These are phyloP conservation scores for Paramecium pentaurelia DNA, from an alignment of 73 alveolate species.

Conservation along the genomic window DNA sequence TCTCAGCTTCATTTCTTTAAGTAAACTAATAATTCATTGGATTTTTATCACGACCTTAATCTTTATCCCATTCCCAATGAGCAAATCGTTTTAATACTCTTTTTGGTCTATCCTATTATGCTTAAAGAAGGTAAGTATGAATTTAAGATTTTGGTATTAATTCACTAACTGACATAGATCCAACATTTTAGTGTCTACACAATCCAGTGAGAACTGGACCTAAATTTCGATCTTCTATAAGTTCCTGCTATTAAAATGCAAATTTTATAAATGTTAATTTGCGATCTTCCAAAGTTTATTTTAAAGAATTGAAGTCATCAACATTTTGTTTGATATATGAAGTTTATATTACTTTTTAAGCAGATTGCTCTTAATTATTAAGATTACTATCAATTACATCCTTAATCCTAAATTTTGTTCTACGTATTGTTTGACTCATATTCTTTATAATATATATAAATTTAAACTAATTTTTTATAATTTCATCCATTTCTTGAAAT, in stretches of 20 bases:
- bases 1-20: not conserved
- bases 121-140: not conserved
- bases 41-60: not conserved
- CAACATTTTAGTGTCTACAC: not conserved
- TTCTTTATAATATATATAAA: not conserved
- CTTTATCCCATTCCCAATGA: conserved; percentile 49
- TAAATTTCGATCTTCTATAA: conserved; percentile 39
- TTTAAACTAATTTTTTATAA: not conserved
- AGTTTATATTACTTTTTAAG: not conserved
- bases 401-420: conserved; percentile 3
- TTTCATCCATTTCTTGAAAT: not conserved
- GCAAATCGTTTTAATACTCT: conserved; percentile 37
- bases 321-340: not conserved
- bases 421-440: not conserved
- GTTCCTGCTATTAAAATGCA: not conserved
- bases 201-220: conserved; percentile 36
- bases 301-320: not conserved
- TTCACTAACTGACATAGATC: conserved; percentile 19
- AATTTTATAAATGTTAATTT: conserved; percentile 8
- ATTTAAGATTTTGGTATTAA: not conserved
- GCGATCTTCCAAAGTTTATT: not conserved
- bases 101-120: not conserved
- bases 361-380: not conserved
- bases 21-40: not conserved
- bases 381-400: conserved; percentile 1